Evolutionary conservation across 2,329 filamentous ascomycete genomes (phyloP).

Genomic region (Fusarium sp.): DNA sequence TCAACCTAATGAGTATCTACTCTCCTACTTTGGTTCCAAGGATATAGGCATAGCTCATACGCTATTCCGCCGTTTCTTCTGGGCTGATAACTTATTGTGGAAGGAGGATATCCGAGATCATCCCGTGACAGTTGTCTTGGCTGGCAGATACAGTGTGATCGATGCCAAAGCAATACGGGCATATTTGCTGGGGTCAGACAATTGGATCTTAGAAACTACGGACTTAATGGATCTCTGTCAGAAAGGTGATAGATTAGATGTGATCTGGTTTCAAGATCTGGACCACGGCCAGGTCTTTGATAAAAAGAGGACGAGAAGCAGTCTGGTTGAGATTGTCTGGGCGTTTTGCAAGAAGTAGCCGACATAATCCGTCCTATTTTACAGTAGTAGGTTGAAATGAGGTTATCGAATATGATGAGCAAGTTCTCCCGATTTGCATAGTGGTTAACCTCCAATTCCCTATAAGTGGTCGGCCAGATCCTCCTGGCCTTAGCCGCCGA

Average conservation of each 20-base stretch:
- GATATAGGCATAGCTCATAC: conserved; percentile 68
- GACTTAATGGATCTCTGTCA: conserved; percentile 42
- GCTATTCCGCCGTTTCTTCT: conserved; percentile 67
- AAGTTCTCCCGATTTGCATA: too few relatives aligned
- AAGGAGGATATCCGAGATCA: conserved; percentile 60
- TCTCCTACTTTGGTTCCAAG: conserved; percentile 69
- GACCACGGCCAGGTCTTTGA: conserved; percentile 68
- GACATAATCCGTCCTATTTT: too few relatives aligned
- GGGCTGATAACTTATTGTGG: conserved; percentile 70
- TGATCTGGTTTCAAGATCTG: conserved; percentile 63
- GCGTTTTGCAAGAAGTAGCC: conserved; percentile 4
- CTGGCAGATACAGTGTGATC: conserved; percentile 64
- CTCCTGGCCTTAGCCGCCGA: too few relatives aligned
- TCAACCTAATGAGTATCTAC: conserved; percentile 64
- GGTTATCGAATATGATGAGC: too few relatives aligned
- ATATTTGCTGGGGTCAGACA: conserved; percentile 56
- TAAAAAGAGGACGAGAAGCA: conserved; percentile 43
- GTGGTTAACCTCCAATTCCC: too few relatives aligned
- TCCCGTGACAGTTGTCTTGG: conserved; percentile 60
- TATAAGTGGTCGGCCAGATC: too few relatives aligned
- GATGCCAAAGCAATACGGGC: conserved; percentile 61
- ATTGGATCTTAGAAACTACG: conserved; percentile 32
- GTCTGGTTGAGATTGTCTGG: conserved; percentile 45
- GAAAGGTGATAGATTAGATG: conserved; percentile 56
- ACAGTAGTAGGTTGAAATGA: too few relatives aligned